phyloP scores from a whole-genome alignment of 2,329 filamentous ascomycete genomes.

The Plenodomus tracheiphilus region DNA sequence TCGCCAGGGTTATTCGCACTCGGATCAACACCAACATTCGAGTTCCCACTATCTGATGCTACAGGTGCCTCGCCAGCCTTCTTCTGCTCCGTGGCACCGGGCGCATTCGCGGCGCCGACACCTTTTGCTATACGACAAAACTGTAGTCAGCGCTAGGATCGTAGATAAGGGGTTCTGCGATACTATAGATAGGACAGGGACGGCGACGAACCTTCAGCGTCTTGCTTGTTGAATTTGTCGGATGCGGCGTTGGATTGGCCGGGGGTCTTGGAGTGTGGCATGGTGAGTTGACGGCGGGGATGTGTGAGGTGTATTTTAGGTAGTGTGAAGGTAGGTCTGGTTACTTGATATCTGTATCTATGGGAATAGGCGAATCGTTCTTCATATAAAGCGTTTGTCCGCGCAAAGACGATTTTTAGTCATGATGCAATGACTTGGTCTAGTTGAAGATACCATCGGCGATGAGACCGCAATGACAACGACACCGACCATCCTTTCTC shows the following conservation, averaged over 20 bases:
- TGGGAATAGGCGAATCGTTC: too few species aligned
- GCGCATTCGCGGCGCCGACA: slow-evolving; percentile 20
- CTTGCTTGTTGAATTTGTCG: slow-evolving; percentile 20
- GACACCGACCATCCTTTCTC: too few species aligned
- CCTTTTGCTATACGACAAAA: slow-evolving; percentile 13
- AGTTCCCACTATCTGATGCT: slow-evolving; percentile 20
- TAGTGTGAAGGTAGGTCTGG: neutral
- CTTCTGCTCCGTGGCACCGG: slow-evolving; percentile 15
- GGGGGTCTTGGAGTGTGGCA: slow-evolving; percentile 24
- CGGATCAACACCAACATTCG: slow-evolving; percentile 19
- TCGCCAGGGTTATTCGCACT: slow-evolving; percentile 21
- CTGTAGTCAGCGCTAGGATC: neutral
- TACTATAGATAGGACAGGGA: neutral
- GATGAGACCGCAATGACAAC: too few species aligned
- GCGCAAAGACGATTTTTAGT: too few species aligned
- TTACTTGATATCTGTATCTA: neutral
- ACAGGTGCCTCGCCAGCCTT: slow-evolving; percentile 18
- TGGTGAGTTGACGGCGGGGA: neutral
- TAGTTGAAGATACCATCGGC: too few species aligned
- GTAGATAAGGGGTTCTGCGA: neutral
- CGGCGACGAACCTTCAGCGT: slow-evolving; percentile 16
- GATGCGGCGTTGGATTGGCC: slow-evolving; percentile 22
- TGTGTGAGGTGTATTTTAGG: neutral
- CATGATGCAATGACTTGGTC: too few species aligned
- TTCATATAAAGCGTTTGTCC: too few species aligned